phyloP scores from a whole-genome alignment of 306 rosid genomes.

The Hippophae rhamnoides region DNA sequence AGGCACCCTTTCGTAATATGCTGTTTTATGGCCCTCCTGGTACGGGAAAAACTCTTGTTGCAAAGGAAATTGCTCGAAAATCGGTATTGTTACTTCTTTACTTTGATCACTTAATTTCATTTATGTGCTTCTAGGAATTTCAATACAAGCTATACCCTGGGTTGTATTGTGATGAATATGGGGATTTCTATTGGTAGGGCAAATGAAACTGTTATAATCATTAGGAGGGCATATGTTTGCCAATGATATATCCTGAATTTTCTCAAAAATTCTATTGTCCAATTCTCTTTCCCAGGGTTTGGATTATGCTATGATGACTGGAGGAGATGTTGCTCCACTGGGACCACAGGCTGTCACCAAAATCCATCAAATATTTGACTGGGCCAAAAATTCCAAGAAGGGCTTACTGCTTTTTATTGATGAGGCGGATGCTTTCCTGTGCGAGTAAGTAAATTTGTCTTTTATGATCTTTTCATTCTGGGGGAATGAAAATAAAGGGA shows the following conservation, averaged over 20 bases:
- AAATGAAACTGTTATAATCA: neutral
- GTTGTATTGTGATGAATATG: too few relatives aligned
- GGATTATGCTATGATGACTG: conserved; percentile 99
- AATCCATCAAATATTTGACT: conserved; percentile 96
- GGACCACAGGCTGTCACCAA: conserved; percentile 96
- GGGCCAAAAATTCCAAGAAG: conserved; percentile 89
- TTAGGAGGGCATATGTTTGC: neutral
- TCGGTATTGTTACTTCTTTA: conserved; percentile 40
- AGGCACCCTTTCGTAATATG: conserved; percentile 97
- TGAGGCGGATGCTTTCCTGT: conserved; percentile 98
- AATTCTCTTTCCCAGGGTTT: conserved; percentile 53
- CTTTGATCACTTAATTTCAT: neutral
- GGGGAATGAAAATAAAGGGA: too few relatives aligned
- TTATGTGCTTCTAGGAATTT: neutral
- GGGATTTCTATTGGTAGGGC: neutral
- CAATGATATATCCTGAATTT: neutral
- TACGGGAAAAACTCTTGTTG: conserved; percentile 99
- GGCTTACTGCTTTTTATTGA: conserved; percentile 93
- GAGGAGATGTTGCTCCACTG: conserved; percentile 98
- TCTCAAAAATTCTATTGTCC: conserved; percentile 1
- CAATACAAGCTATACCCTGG: too few relatives aligned
- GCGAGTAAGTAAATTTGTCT: conserved; percentile 62
- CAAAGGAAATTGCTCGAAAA: conserved; percentile 87
- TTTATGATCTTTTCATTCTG: too few relatives aligned
- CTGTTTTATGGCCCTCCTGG: conserved; percentile 98